Percentiles rank a stretch among this genome's conserved stretches.
These are phyloP conservation scores for Suhomyces kunorum DNA, from an alignment of 1,139 yeast genomes.

Conservation along the genomic window DNA sequence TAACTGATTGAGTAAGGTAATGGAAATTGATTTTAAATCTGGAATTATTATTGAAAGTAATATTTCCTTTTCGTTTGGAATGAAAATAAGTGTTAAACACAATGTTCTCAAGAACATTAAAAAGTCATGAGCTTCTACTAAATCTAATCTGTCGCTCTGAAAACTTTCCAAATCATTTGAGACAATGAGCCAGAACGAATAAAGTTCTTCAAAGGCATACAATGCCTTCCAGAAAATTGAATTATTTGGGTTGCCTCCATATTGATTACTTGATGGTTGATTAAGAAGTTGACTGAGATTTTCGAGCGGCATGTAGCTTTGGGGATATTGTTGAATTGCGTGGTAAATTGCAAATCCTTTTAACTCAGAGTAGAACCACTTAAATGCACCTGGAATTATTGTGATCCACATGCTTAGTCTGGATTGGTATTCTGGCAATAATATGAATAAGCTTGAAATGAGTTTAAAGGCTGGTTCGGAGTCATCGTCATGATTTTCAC, in stretches of 20 bases:
- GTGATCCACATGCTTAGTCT: constrained; percentile 41
- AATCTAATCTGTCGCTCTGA: constrained; percentile 43
- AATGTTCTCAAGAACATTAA: constrained; percentile 54
- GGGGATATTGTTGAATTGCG: constrained; percentile 4
- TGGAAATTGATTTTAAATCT: constrained; percentile 39
- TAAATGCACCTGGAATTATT: constrained; percentile 35
- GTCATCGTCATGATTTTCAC: constrained; percentile 9
- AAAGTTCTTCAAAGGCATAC: constrained; percentile 48
- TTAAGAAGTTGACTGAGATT: constrained; percentile 9
- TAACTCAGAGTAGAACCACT: constrained; percentile 27
- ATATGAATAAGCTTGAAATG: constrained; percentile 31
- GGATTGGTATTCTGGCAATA: constrained; percentile 33
- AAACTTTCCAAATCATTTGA: constrained; percentile 71
- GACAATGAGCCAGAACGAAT: constrained; percentile 58
- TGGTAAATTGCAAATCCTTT: constrained; percentile 19
- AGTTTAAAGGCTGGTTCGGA: constrained; percentile 12
- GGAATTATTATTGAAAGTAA: constrained; percentile 5
- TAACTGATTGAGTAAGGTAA: constrained; percentile 64
- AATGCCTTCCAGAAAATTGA: constrained; percentile 36
- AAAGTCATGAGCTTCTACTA: constrained; percentile 47
- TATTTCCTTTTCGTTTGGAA: constrained; percentile 24
- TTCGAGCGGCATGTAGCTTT: constrained; percentile 24
- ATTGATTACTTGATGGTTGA: background rate
- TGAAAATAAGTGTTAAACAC: constrained; percentile 58
- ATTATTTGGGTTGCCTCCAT: background rate